phyloP scores from a whole-genome alignment of 2,329 filamentous ascomycete genomes.

The Nothophoma quercina region DNA sequence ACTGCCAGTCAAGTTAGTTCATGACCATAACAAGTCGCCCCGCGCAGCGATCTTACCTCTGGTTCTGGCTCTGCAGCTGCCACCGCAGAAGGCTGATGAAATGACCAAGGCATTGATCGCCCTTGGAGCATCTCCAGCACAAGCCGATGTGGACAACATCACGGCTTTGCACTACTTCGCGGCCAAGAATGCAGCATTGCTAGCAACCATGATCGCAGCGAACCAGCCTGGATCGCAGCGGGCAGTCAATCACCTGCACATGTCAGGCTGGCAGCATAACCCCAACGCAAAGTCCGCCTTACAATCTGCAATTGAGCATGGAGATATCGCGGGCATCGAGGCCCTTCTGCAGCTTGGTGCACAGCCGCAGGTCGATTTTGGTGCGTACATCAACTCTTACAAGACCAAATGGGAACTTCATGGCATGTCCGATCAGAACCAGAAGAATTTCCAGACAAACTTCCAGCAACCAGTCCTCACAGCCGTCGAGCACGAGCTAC shows the following conservation, averaged over 20 bases:
- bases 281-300: constrained; percentile 59
- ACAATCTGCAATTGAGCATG: constrained; percentile 57
- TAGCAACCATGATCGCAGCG: constrained; percentile 60
- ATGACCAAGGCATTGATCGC: constrained; percentile 72
- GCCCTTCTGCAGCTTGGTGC: constrained; percentile 70
- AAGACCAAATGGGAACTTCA: constrained; percentile 51
- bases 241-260: constrained; percentile 71
- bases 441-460: constrained; percentile 55
- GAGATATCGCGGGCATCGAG: constrained; percentile 15
- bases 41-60: constrained; percentile 72
- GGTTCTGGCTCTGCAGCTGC: constrained; percentile 71
- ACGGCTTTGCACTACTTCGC: constrained; percentile 67
- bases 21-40: constrained; percentile 57
- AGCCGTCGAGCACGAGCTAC: constrained; percentile 63
- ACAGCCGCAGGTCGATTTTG: constrained; percentile 66
- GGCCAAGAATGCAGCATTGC: constrained; percentile 20
- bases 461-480: constrained; percentile 71
- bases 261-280: constrained; percentile 48
- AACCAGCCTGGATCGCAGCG: constrained; percentile 69
- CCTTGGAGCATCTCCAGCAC: constrained; percentile 75
- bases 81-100: constrained; percentile 66
- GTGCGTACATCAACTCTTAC: constrained; percentile 68
- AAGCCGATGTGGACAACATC: constrained; percentile 70
- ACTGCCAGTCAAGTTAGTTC: constrained; percentile 73
- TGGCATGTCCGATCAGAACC: constrained; percentile 57